phyloP scores from a whole-genome alignment of 345 rosid species.

The Salix purpurea region DNA sequence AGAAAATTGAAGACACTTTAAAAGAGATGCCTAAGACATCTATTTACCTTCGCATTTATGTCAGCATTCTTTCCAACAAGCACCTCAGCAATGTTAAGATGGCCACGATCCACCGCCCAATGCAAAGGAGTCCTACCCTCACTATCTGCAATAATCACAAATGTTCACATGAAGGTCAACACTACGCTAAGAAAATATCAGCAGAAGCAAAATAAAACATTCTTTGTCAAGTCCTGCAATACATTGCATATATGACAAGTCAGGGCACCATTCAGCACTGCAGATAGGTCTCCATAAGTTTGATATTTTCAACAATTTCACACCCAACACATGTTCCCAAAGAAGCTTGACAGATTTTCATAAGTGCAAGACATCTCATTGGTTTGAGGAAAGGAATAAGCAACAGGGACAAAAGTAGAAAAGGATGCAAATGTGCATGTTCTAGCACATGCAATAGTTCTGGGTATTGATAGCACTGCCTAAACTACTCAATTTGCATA shows the following conservation, averaged over 20 bases:
- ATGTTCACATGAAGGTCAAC: too few relatives aligned
- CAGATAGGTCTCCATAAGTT: too few relatives aligned
- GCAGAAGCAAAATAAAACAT: too few relatives aligned
- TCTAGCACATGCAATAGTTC: neutral
- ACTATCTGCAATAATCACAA: slow-evolving; percentile 55
- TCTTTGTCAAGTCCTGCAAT: too few relatives aligned
- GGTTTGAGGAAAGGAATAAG: neutral
- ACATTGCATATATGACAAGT: too few relatives aligned
- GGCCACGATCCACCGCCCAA: slow-evolving; percentile 97
- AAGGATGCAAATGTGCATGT: neutral
- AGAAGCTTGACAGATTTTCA: too few relatives aligned
- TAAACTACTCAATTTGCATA: slow-evolving; percentile 1
- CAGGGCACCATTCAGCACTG: too few relatives aligned
- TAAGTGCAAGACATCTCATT: neutral
- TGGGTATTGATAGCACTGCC: neutral
- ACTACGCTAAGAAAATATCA: too few relatives aligned
- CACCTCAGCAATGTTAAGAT: slow-evolving; percentile 43
- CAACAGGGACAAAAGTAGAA: neutral
- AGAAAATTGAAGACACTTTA: neutral
- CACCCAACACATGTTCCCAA: too few relatives aligned
- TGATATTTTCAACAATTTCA: too few relatives aligned
- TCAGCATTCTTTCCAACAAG: slow-evolving; percentile 64
- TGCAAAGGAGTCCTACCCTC: slow-evolving; percentile 92
- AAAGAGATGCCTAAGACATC: neutral
- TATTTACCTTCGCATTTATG: slow-evolving; percentile 69